A percentile compares a stretch with the other conserved stretches of the same genome.
Conservation (phyloP, 1,284 basidiomycete genomes). For the Sanghuangporus weigelae region DNA sequence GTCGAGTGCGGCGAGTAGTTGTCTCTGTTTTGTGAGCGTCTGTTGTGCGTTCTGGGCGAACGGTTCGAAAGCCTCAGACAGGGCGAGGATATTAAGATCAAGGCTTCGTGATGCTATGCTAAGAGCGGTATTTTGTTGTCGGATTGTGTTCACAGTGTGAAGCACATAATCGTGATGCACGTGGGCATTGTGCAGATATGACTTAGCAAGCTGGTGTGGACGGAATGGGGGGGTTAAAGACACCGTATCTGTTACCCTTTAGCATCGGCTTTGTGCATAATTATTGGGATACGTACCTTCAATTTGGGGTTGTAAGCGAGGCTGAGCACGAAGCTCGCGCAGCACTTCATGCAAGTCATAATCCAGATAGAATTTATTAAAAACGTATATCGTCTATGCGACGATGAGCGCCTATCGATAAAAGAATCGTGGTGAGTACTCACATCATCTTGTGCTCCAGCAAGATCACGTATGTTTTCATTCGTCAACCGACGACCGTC, state of each 20-base stretch:
- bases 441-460: slow-evolving; percentile 67
- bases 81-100: slow-evolving; percentile 63
- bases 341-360: slow-evolving; percentile 59
- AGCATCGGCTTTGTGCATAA: neutral
- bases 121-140: slow-evolving; percentile 59
- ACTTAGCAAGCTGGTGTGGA: slow-evolving; percentile 55
- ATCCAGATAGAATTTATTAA: slow-evolving; percentile 73
- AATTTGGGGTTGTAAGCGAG: slow-evolving; percentile 57
- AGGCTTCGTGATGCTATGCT: slow-evolving; percentile 63
- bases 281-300: slow-evolving; percentile 45
- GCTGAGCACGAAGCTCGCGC: slow-evolving; percentile 49
- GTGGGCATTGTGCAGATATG: slow-evolving; percentile 58
- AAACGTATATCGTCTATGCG: slow-evolving; percentile 67
- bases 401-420: neutral
- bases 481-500: slow-evolving; percentile 65
- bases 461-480: slow-evolving; percentile 67
- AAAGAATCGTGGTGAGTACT: slow-evolving; percentile 18
- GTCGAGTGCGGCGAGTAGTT: slow-evolving; percentile 54
- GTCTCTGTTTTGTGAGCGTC: slow-evolving; percentile 59
- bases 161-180: slow-evolving; percentile 56
- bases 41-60: slow-evolving; percentile 48
- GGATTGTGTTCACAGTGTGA: slow-evolving; percentile 44
- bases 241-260: slow-evolving; percentile 43
- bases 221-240: slow-evolving; percentile 67
- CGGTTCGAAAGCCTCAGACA: slow-evolving; percentile 64